Base-by-base conservation (phyloP, 1,284 basidiomycete species). In the Rhodotorula sp. region DNA sequence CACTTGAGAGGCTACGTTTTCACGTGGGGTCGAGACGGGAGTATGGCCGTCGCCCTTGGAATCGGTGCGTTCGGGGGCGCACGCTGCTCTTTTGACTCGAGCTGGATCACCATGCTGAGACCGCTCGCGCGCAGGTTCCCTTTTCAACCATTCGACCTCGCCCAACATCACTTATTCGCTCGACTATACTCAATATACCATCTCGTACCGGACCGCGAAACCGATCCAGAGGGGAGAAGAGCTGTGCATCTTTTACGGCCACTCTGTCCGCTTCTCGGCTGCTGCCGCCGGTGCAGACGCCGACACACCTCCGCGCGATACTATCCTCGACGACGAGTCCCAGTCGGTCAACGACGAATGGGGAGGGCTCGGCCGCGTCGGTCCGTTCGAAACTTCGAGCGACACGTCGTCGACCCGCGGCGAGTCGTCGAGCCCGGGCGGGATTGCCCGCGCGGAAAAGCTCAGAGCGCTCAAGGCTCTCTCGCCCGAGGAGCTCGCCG, bases 11-110 rank as follows among this genome's bases (percentile, higher is more conserved):
- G 90, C 63, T 95, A 95, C 80, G 89, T 91, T 0, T 95, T 95
- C 79, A 89, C 87, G 58, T 97, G 92, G 59, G 71, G 84, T 61
- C 86, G 87, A 74, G 78, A 79, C 14, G 90, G 90, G 0, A 86
- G 87, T 3, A 92, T 93, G 91, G 94, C 91, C 0, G 85, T 98
- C 3, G 91, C 91, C 0, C 81, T 96, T 0, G 94, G 94, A 2
- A 84, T 96, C 43, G 93, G 92, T 93, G 79, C 63, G 56, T 56
- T 47, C 39, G 48, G 16, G 47, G 60, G 58, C 29, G 23, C 63
- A 34, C 47, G 18, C 14, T 23, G 58, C 51, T 47, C 26, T 3
- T 60, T 47, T 15, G 20, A 46, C 46, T 3, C 21, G 58, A 20
- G 23, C 49, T 20, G 49, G 14, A 20, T n/a, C 3, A 20, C 67